phyloP scores from a whole-genome alignment of 768 basidiomycete genomes.

The Vishniacozyma victoriae region DNA sequence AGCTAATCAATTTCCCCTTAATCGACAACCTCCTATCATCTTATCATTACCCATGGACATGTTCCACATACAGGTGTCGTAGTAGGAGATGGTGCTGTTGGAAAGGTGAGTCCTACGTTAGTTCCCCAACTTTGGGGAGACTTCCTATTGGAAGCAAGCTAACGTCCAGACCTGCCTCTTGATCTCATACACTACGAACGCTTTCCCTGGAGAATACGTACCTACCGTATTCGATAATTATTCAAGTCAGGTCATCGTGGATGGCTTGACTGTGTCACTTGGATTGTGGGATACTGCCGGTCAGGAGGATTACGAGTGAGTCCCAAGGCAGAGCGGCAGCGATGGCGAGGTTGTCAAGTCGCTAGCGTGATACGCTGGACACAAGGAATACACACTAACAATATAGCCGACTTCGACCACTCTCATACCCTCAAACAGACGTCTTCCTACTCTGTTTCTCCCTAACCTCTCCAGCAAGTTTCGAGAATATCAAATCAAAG shows the following conservation, averaged over 20 bases:
- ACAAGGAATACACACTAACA: background rate
- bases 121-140: too few relatives aligned
- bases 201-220: constrained; percentile 61
- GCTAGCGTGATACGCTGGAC: background rate
- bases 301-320: constrained; percentile 47
- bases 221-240: constrained; percentile 93
- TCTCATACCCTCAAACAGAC: constrained; percentile 98
- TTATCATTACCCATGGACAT: too few relatives aligned
- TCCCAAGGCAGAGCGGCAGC: background rate
- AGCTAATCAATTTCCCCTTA: too few relatives aligned
- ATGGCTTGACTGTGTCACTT: constrained; percentile 95
- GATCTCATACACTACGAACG: constrained; percentile 98
- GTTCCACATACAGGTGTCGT: constrained; percentile 96
- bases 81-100: constrained; percentile 96
- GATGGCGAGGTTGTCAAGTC: background rate
- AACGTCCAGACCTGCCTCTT: constrained; percentile 80
- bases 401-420: constrained; percentile 50
- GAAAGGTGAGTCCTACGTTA: constrained; percentile 82
- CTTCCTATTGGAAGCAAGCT: background rate
- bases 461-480: constrained; percentile 82
- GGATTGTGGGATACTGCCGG: constrained; percentile 53
- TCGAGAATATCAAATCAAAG: constrained; percentile 77
- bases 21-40: too few relatives aligned
- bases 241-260: constrained; percentile 90
- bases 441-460: constrained; percentile 96